These are phyloP conservation scores for Annulohypoxylon stygium DNA, from an alignment of 495 filamentous ascomycete species.

Conservation along the genomic window DNA sequence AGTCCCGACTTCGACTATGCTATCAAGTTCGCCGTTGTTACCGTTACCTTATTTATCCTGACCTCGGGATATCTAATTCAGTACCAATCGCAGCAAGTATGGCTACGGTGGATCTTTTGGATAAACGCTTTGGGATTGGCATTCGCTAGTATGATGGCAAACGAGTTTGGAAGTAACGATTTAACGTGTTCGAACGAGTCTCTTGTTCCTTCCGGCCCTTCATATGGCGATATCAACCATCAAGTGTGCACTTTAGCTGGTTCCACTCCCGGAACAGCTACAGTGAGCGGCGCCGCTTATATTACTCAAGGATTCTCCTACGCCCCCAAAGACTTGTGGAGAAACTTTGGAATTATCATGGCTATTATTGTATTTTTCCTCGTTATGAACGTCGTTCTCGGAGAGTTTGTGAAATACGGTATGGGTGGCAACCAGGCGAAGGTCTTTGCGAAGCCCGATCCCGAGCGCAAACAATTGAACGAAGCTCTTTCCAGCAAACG, in stretches of 20 bases:
- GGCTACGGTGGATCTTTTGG: conserved; percentile 86
- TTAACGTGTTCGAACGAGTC: conserved; percentile 74
- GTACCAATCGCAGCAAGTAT: conserved; percentile 74
- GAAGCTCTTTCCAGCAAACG: conserved; percentile 70
- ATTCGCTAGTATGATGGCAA: conserved; percentile 83
- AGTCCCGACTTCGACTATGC: conserved; percentile 89
- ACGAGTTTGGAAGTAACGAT: conserved; percentile 76
- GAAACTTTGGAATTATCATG: conserved; percentile 81
- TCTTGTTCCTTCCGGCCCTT: conserved; percentile 73
- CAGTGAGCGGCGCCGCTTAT: conserved; percentile 72
- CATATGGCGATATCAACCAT: conserved; percentile 73
- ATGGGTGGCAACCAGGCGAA: conserved; percentile 83
- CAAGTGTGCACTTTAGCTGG: conserved; percentile 83
- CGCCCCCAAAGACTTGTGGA: conserved; percentile 71
- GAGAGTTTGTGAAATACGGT: conserved; percentile 80
- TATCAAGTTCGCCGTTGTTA: conserved; percentile 80
- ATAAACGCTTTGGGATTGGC: conserved; percentile 81
- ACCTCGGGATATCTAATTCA: conserved; percentile 87
- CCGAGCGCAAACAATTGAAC: conserved; percentile 77
- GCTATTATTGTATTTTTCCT: conserved; percentile 78
- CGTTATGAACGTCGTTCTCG: conserved; percentile 74
- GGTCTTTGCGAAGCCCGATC: conserved; percentile 78
- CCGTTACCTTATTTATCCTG: conserved; percentile 82
- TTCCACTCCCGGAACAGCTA: conserved; percentile 69
- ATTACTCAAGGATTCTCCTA: conserved; percentile 74